Percentiles rank a stretch among this genome's conserved stretches.
These are phyloP conservation scores for Thalassiosira profunda DNA, from an alignment of 108 stramenopile species.

Conservation along the genomic window DNA sequence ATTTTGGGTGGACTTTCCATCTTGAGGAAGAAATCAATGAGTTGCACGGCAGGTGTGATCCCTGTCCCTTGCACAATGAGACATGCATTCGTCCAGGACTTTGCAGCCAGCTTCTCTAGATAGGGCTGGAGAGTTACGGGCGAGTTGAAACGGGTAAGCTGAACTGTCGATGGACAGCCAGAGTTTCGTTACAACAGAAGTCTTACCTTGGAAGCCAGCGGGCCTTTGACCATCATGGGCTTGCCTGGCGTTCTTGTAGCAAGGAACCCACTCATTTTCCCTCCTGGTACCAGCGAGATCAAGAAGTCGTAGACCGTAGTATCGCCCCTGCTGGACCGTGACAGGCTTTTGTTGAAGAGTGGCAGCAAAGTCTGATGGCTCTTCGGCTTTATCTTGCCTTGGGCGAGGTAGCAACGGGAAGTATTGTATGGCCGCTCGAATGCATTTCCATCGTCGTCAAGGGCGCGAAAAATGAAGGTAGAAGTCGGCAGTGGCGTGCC, in stretches of 20 bases:
- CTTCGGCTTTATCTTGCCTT: neutral
- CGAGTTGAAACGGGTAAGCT: too few relatives aligned
- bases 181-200: too few relatives aligned
- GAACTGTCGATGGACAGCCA: too few relatives aligned
- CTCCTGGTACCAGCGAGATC: conserved; percentile 16
- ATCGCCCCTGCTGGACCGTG: too few relatives aligned
- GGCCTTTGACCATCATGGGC: conserved; percentile 12
- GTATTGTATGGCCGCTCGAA: conserved; percentile 19
- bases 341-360: too few relatives aligned
- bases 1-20: neutral
- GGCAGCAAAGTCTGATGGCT: too few relatives aligned
- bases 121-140: too few relatives aligned
- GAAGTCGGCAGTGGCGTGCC: conserved; percentile 19
- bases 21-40: conserved; percentile 19
- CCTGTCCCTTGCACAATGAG: conserved; percentile 21
- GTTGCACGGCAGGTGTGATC: conserved; percentile 13
- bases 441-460: neutral
- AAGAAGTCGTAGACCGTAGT: conserved; percentile 29
- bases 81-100: conserved; percentile 2
- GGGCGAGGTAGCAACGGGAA: neutral
- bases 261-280: conserved; percentile 8
- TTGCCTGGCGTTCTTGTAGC: conserved; percentile 4
- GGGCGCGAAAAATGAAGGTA: conserved; percentile 14
- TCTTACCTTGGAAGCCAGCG: neutral
- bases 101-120: neutral